phyloP scores from a whole-genome alignment of 495 filamentous ascomycete species.

The Xylaria curta region DNA sequence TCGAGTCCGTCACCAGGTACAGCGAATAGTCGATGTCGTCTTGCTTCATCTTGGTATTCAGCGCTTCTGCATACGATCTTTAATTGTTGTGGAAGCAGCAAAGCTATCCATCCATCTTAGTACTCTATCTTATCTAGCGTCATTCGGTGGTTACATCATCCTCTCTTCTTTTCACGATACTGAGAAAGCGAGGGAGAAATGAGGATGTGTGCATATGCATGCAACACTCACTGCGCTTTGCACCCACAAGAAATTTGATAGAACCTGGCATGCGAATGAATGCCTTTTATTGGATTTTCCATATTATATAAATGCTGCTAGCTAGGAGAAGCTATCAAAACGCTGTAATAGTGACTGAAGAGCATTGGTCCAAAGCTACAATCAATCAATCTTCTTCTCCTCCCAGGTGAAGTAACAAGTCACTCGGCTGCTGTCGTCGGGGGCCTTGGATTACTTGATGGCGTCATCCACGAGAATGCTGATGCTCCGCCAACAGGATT shows the following conservation, averaged over 20 bases:
- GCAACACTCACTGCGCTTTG: not conserved
- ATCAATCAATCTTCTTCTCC: conserved; percentile 1
- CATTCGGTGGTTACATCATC: conserved; percentile 10
- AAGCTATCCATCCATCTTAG: not conserved
- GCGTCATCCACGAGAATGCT: conserved; percentile 88
- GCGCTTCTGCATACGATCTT: not conserved
- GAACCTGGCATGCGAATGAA: not conserved
- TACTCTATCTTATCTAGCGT: conserved; percentile 8
- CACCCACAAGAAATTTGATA: not conserved
- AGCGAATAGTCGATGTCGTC: conserved; percentile 60
- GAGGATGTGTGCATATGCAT: not conserved
- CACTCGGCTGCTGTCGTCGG: conserved; percentile 44
- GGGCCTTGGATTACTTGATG: conserved; percentile 47
- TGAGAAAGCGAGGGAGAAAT: not conserved
- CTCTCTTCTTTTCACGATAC: not conserved
- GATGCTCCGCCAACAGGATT: conserved; percentile 94
- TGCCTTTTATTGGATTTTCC: conserved; percentile 23
- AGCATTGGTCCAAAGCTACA: conserved; percentile 10
- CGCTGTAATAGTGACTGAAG: not conserved
- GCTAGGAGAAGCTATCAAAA: conserved; percentile 22
- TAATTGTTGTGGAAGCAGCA: not conserved
- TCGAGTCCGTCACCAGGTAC: conserved; percentile 94
- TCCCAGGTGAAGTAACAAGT: not conserved
- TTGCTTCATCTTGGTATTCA: conserved; percentile 38
- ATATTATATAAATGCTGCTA: conserved; percentile 16